Conservation (phyloP, 208 protist genomes). For the Crithidia fasciculata region DNA sequence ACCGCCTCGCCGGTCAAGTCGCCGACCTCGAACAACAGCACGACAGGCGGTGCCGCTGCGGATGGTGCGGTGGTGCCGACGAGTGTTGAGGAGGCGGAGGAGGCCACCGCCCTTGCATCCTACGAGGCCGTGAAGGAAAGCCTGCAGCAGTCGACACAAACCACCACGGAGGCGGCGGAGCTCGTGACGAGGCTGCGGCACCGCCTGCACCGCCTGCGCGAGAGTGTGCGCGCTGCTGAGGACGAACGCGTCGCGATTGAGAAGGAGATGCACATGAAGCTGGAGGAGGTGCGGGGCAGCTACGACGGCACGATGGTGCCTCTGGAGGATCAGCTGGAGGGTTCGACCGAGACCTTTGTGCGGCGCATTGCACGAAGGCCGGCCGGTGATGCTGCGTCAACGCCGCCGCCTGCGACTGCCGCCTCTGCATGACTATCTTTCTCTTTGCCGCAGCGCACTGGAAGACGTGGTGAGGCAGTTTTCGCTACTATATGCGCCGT, state of each 20-base stretch:
- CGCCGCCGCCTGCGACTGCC: not conserved
- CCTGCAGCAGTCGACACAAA: conserved; percentile 16
- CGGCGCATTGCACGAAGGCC: conserved; percentile 27
- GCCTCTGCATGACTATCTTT: not conserved
- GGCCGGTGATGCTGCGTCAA: not conserved
- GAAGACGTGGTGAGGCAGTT: not conserved
- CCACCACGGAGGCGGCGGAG: conserved; percentile 16
- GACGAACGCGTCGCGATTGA: conserved; percentile 45
- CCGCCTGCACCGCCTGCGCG: conserved; percentile 50
- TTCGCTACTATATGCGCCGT: too few relatives aligned
- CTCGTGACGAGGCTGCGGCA: conserved; percentile 49
- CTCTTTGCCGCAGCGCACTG: not conserved
- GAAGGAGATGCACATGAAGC: conserved; percentile 33
- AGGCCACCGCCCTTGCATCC: conserved; percentile 6
- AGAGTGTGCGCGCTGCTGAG: conserved; percentile 40
- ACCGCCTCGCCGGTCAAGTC: not conserved
- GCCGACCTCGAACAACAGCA: not conserved
- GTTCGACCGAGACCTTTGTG: conserved; percentile 59
- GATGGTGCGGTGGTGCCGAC: not conserved
- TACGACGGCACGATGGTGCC: conserved; percentile 86
- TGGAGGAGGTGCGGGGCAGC: conserved; percentile 57
- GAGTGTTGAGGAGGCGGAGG: conserved; percentile 5
- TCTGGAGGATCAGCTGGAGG: conserved; percentile 70
- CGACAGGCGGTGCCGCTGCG: not conserved
- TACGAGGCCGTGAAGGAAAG: conserved; percentile 28